A percentile compares a stretch with the other conserved stretches of the same genome.
phyloP scores from a whole-genome alignment of 331 rosid genomes.

The Malus hybrid region DNA sequence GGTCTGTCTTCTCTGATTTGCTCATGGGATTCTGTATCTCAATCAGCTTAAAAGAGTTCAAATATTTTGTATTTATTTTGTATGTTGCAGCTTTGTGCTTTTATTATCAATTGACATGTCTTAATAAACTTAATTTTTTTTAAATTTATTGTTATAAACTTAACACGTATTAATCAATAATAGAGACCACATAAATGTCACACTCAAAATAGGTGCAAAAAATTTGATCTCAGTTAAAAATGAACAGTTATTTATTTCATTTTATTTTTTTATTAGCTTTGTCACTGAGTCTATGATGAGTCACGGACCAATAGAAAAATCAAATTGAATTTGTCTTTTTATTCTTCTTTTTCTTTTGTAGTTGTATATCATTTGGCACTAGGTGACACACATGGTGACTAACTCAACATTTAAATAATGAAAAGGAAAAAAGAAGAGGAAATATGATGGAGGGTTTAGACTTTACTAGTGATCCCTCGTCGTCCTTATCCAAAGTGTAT shows the following conservation, averaged over 20 bases:
- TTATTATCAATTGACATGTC: no score
- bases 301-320: conserved; percentile 33
- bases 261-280: background rate
- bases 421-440: background rate
- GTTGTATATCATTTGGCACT: conserved; percentile 33
- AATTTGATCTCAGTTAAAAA: background rate
- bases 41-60: background rate
- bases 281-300: conserved; percentile 28
- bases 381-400: conserved; percentile 24
- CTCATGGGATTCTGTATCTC: conserved; percentile 5
- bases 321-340: conserved; percentile 1
- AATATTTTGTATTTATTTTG: no score
- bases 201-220: no score
- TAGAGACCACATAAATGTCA: no score
- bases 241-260: background rate
- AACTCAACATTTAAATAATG: conserved; percentile 9
- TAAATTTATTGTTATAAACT: no score
- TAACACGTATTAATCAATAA: no score
- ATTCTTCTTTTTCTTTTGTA: background rate
- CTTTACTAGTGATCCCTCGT: conserved; percentile 11
- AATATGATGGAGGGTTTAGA: conserved; percentile 15
- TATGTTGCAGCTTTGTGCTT: no score
- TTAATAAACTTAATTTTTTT: no score
- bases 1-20: conserved; percentile 1
- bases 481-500: conserved; percentile 40